These are phyloP conservation scores for Neurospora crassa DNA, from an alignment of 2,329 filamentous ascomycete genomes.

Conservation along the genomic window DNA sequence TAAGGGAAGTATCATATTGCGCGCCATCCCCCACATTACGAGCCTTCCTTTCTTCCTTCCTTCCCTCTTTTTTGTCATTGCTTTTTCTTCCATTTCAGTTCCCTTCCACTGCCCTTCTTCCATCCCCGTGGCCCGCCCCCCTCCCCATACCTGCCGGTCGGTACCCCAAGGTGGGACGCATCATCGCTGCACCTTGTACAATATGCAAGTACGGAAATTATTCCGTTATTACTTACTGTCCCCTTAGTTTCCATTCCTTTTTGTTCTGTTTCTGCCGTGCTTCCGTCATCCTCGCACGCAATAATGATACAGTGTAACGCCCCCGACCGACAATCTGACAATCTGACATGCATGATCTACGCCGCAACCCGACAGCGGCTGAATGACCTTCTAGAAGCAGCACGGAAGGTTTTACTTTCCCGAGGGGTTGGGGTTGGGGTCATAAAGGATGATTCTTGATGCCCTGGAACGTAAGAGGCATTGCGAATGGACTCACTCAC, in stretches of 20 bases:
- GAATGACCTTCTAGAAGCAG: background rate
- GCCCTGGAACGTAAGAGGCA: background rate
- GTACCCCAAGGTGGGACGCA: background rate
- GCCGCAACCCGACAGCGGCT: background rate
- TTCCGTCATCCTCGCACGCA: background rate
- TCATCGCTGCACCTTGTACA: background rate
- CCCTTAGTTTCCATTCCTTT: no score
- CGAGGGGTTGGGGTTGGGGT: background rate
- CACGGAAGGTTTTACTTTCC: background rate
- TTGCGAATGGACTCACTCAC: background rate
- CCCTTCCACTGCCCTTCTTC: background rate
- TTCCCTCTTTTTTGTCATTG: background rate
- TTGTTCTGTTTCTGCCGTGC: background rate
- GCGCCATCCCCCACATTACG: background rate
- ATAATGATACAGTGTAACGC: background rate
- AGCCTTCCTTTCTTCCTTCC: background rate
- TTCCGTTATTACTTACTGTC: background rate
- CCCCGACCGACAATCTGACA: background rate
- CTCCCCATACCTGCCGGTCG: background rate
- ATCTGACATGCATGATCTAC: background rate
- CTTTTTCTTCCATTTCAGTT: background rate
- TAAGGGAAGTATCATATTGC: background rate
- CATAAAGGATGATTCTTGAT: no score
- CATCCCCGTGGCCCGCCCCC: no score
- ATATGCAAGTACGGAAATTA: background rate